A percentile compares a stretch with the other conserved stretches of the same genome.
Evolutionary conservation across 495 filamentous ascomycete species (phyloP).

Genomic region (Trichocladium antarcticum): DNA sequence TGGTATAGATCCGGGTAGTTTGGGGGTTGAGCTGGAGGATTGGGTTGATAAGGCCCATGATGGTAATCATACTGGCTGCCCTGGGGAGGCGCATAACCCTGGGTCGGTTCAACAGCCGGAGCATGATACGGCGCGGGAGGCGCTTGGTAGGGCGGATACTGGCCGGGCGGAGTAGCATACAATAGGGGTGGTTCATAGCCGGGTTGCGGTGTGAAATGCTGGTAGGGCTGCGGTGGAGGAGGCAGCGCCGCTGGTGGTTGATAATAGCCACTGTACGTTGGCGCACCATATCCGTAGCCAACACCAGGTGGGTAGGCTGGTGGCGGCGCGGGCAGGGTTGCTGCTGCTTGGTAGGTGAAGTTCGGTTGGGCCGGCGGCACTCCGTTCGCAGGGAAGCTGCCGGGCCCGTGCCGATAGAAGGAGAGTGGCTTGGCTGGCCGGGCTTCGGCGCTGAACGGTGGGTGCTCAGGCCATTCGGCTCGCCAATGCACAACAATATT

Average conservation of each 20-base stretch:
- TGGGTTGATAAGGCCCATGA: slow-evolving; percentile 18
- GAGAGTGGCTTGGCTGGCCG: slow-evolving; percentile 23
- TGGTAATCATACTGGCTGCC: slow-evolving; percentile 18
- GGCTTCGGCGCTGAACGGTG: slow-evolving; percentile 55
- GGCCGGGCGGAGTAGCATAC: slow-evolving; percentile 20
- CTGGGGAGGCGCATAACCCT: slow-evolving; percentile 14
- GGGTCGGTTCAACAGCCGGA: slow-evolving; percentile 13
- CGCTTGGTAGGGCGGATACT: slow-evolving; percentile 21
- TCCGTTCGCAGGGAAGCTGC: background rate
- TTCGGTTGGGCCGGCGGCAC: slow-evolving; percentile 10
- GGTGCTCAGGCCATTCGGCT: slow-evolving; percentile 64
- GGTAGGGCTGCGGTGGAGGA: slow-evolving; percentile 10
- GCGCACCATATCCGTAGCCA: slow-evolving; percentile 30
- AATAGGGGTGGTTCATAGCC: slow-evolving; percentile 18
- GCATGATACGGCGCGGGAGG: slow-evolving; percentile 14
- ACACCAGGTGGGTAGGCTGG: slow-evolving; percentile 29
- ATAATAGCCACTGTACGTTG: slow-evolving; percentile 30
- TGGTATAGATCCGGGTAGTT: slow-evolving; percentile 33
- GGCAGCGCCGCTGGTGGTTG: slow-evolving; percentile 11
- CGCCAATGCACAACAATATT: slow-evolving; percentile 64
- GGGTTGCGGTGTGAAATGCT: slow-evolving; percentile 19
- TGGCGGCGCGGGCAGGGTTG: slow-evolving; percentile 8
- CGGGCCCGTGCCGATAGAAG: slow-evolving; percentile 1
- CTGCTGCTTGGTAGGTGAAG: slow-evolving; percentile 26
- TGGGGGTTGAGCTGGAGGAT: slow-evolving; percentile 7